A percentile compares a stretch with the other conserved stretches of the same genome.
These are phyloP conservation scores for Lasiodiplodia citricola DNA, from an alignment of 2,329 filamentous ascomycete species.

Conservation along the genomic window DNA sequence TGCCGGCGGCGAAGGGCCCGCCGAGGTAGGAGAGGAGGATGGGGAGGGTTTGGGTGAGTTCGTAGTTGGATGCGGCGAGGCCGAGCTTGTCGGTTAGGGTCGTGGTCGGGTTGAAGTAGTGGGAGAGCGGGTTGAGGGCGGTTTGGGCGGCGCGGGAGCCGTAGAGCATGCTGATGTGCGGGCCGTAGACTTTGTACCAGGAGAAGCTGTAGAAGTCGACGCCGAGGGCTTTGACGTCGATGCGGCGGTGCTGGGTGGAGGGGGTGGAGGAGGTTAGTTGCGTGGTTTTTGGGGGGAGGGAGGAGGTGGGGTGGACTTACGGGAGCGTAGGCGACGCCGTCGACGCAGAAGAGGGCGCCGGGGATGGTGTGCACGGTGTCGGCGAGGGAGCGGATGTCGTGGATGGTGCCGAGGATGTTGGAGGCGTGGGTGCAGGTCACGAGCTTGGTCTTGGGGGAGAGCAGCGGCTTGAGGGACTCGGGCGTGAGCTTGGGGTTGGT, in stretches of 20 bases:
- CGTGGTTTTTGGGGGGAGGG: too few relatives aligned
- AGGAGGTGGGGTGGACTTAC: neutral
- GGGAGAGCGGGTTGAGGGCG: constrained; percentile 62
- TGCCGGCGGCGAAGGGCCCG: constrained; percentile 38
- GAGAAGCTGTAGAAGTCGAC: constrained; percentile 80
- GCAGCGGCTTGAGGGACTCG: constrained; percentile 62
- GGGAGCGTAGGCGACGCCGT: constrained; percentile 78
- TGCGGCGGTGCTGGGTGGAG: constrained; percentile 57
- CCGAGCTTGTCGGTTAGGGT: constrained; percentile 71
- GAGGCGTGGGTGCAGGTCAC: constrained; percentile 76
- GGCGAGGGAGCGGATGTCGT: constrained; percentile 64
- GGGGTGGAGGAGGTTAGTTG: neutral
- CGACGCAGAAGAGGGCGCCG: constrained; percentile 70
- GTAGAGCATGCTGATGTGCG: constrained; percentile 75
- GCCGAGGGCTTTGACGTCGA: constrained; percentile 71
- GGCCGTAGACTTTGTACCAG: constrained; percentile 82
- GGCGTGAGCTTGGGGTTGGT: constrained; percentile 64
- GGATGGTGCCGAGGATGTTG: constrained; percentile 75
- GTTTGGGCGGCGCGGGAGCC: constrained; percentile 63
- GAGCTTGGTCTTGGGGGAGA: constrained; percentile 69
- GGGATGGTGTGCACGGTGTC: constrained; percentile 58
- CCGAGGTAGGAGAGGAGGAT: constrained; percentile 67
- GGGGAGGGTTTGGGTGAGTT: constrained; percentile 68
- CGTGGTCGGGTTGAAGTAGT: constrained; percentile 69
- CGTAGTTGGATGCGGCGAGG: constrained; percentile 72